Percentiles rank a stretch among this genome's conserved stretches.
phyloP scores from a whole-genome alignment of 2,329 filamentous ascomycete species.

The Alternaria arborescens region DNA sequence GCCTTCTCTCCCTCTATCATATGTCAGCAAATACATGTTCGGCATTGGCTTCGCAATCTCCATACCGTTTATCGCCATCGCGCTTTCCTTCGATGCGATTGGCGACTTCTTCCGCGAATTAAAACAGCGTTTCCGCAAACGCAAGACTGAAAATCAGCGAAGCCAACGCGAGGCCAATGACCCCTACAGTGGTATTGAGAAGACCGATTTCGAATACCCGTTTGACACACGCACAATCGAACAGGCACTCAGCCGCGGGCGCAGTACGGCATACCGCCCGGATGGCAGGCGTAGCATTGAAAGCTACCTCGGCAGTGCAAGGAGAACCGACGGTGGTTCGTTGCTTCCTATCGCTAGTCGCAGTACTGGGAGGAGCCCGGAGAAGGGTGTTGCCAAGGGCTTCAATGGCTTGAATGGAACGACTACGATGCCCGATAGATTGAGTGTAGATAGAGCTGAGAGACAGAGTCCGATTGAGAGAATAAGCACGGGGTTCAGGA shows the following conservation, averaged over 20 bases:
- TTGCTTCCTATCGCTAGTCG: slow-evolving; percentile 45
- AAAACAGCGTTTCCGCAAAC: slow-evolving; percentile 27
- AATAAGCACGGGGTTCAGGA: slow-evolving; percentile 46
- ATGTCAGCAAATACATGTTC: slow-evolving; percentile 65
- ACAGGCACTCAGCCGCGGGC: slow-evolving; percentile 36
- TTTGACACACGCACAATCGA: slow-evolving; percentile 40
- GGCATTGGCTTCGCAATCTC: slow-evolving; percentile 64
- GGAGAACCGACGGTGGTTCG: slow-evolving; percentile 15
- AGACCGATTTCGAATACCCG: slow-evolving; percentile 27
- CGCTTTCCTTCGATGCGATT: slow-evolving; percentile 56
- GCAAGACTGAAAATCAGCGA: background rate
- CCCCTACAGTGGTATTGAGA: slow-evolving; percentile 8
- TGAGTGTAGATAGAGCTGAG: slow-evolving; percentile 32
- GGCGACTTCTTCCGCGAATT: slow-evolving; percentile 44
- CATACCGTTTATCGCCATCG: slow-evolving; percentile 59
- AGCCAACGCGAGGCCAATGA: background rate
- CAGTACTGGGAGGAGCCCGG: slow-evolving; percentile 33
- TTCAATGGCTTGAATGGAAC: slow-evolving; percentile 21
- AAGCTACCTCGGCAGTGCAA: slow-evolving; percentile 36
- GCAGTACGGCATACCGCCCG: slow-evolving; percentile 32
- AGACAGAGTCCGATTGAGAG: slow-evolving; percentile 35
- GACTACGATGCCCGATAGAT: slow-evolving; percentile 17
- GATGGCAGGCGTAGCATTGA: slow-evolving; percentile 38
- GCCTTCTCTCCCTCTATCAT: slow-evolving; percentile 55
- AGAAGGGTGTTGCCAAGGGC: slow-evolving; percentile 22